Conservation (phyloP, 2,329 filamentous ascomycete species). For the Bipolaris sorokiniana region DNA sequence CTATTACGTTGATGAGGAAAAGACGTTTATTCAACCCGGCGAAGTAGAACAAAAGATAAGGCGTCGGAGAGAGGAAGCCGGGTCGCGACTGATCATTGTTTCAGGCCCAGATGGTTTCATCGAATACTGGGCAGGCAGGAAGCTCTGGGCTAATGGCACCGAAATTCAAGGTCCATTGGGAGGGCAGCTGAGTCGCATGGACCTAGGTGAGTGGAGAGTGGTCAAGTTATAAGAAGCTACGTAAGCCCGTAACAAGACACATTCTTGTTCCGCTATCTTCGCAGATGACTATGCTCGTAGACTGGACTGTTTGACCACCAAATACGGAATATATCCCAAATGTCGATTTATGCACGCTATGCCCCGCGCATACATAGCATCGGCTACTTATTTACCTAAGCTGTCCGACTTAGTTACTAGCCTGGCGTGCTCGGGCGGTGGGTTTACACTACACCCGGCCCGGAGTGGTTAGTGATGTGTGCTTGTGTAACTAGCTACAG, state of each 20-base stretch:
- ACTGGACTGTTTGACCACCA: neutral
- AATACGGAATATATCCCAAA: too few relatives aligned
- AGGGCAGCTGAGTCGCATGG: slow-evolving; percentile 69
- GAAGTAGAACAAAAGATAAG: slow-evolving; percentile 43
- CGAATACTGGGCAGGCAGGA: slow-evolving; percentile 77
- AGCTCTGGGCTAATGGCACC: slow-evolving; percentile 73
- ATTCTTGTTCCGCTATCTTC: neutral
- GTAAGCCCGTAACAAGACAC: slow-evolving; percentile 21
- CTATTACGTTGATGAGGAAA: slow-evolving; percentile 84
- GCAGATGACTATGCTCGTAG: neutral
- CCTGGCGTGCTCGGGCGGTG: neutral
- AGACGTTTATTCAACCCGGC: slow-evolving; percentile 62
- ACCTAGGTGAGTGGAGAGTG: slow-evolving; percentile 63
- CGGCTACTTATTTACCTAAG: too few relatives aligned
- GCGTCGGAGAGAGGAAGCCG: slow-evolving; percentile 38
- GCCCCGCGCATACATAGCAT: neutral
- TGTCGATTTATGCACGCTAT: too few relatives aligned
- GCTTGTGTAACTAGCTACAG: slow-evolving; percentile 7
- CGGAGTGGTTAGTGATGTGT: neutral
- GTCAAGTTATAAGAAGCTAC: slow-evolving; percentile 59
- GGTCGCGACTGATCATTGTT: slow-evolving; percentile 75
- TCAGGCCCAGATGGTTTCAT: slow-evolving; percentile 94
- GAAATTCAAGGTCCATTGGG: slow-evolving; percentile 77
- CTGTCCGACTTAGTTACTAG: neutral
- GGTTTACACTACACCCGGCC: neutral